Percentiles rank a stretch among this genome's conserved stretches.
These are phyloP conservation scores for Tetracladium marchalianum DNA, from an alignment of 495 filamentous ascomycete genomes.

Conservation along the genomic window DNA sequence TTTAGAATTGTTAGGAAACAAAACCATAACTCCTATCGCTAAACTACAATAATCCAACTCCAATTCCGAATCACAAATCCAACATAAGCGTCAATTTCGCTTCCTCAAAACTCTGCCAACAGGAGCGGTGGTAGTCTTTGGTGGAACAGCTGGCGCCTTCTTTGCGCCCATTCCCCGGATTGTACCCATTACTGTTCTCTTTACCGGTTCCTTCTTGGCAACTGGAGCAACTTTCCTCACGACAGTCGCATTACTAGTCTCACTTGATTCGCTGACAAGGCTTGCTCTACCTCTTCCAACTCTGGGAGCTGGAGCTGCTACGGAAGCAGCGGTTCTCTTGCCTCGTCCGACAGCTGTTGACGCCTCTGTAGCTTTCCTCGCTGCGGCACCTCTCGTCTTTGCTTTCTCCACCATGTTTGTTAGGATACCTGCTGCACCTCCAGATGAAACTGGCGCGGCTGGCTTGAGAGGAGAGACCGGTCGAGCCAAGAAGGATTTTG, in stretches of 20 bases:
- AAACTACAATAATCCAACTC: neutral
- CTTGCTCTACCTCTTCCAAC: slow-evolving; percentile 34
- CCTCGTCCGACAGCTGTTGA: slow-evolving; percentile 21
- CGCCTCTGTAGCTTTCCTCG: slow-evolving; percentile 21
- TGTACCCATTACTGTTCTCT: slow-evolving; percentile 29
- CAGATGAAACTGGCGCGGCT: slow-evolving; percentile 26
- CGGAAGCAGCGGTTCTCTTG: slow-evolving; percentile 26
- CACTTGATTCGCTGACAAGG: slow-evolving; percentile 36
- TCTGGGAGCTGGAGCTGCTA: slow-evolving; percentile 23
- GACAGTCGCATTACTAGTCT: slow-evolving; percentile 36
- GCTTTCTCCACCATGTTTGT: slow-evolving; percentile 54
- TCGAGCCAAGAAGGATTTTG: slow-evolving; percentile 38
- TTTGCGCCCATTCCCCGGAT: slow-evolving; percentile 30
- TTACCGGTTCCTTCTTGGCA: slow-evolving; percentile 32
- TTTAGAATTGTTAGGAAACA: neutral
- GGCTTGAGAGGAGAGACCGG: slow-evolving; percentile 45
- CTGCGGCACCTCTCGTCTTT: slow-evolving; percentile 35
- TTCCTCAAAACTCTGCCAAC: slow-evolving; percentile 39
- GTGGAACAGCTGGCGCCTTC: slow-evolving; percentile 28
- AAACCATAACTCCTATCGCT: slow-evolving; percentile 9
- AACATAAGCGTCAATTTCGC: slow-evolving; percentile 22
- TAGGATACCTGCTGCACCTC: slow-evolving; percentile 25
- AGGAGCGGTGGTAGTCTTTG: slow-evolving; percentile 21
- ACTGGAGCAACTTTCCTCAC: slow-evolving; percentile 21
- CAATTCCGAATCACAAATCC: neutral